These are phyloP conservation scores for Lepiota venenata DNA, from an alignment of 768 basidiomycete genomes.

Conservation along the genomic window DNA sequence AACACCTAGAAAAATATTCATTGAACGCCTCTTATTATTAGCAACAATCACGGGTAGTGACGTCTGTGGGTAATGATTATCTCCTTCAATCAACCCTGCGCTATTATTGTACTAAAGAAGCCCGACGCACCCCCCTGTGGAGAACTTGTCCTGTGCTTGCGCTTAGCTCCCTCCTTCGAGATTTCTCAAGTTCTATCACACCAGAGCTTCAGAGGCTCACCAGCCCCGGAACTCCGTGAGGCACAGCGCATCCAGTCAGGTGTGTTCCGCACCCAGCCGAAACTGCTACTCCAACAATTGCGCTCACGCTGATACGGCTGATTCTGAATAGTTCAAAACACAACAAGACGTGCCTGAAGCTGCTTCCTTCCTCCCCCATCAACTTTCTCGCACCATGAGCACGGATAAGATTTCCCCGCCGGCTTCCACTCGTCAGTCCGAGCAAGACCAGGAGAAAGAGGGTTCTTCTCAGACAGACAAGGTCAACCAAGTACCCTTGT, in stretches of 20 bases:
- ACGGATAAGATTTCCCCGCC: background rate
- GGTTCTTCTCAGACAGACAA: background rate
- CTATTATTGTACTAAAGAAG: background rate
- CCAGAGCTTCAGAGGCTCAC: background rate
- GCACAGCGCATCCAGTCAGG: background rate
- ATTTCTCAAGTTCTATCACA: background rate
- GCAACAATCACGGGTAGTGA: conserved; percentile 3
- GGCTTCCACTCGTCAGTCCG: background rate
- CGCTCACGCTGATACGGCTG: background rate
- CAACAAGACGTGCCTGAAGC: background rate
- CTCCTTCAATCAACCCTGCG: background rate
- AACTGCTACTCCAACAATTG: background rate
- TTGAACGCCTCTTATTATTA: background rate
- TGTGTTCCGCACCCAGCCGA: background rate
- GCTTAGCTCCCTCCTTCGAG: background rate
- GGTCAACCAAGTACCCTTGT: conserved; percentile 6
- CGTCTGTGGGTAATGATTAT: conserved; percentile 7
- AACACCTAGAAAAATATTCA: background rate
- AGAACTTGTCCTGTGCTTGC: background rate
- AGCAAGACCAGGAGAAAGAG: conserved; percentile 6
- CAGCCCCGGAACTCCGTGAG: background rate
- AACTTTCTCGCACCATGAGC: background rate
- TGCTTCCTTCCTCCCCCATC: background rate
- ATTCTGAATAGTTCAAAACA: background rate
- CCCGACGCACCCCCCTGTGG: background rate